A percentile compares a stretch with the other conserved stretches of the same genome.
Conservation (phyloP, 495 filamentous ascomycete genomes). For the Sphaerosporella brunnea region DNA sequence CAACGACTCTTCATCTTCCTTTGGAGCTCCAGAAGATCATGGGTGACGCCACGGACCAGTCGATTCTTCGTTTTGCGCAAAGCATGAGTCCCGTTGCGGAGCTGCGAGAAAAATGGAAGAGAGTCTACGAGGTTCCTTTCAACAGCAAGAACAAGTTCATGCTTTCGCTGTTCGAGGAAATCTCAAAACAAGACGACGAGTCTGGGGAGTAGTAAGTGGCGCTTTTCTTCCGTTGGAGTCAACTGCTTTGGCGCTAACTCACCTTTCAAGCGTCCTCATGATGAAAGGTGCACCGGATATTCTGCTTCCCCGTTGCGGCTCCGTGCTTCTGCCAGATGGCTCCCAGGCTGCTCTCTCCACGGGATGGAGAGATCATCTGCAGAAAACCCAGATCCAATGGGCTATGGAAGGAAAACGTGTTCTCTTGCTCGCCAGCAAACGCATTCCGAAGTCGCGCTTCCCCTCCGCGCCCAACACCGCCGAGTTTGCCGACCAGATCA, state of each 20-base stretch:
- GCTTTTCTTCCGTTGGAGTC: no score
- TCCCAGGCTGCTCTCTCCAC: slow-evolving; percentile 30
- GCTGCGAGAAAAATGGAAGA: slow-evolving; percentile 35
- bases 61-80: slow-evolving; percentile 50
- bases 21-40: slow-evolving; percentile 40
- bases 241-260: background rate
- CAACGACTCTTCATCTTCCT: slow-evolving; percentile 36
- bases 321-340: slow-evolving; percentile 34
- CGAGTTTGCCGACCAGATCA: slow-evolving; percentile 37
- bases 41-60: slow-evolving; percentile 57
- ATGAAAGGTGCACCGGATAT: slow-evolving; percentile 52
- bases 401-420: slow-evolving; percentile 47
- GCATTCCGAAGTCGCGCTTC: slow-evolving; percentile 29
- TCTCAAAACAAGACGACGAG: background rate
- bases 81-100: slow-evolving; percentile 34
- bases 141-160: slow-evolving; percentile 70
- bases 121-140: slow-evolving; percentile 49
- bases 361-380: slow-evolving; percentile 28
- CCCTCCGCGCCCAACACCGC: slow-evolving; percentile 26
- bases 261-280: slow-evolving; percentile 25
- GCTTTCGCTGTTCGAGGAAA: slow-evolving; percentile 26
- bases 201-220: background rate
- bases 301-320: slow-evolving; percentile 38
- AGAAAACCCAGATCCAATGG: slow-evolving; percentile 41
- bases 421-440: slow-evolving; percentile 45